Conservation (phyloP, 371 early-diverging fungal species). For the Thermomucor indicae-seudaticae region DNA sequence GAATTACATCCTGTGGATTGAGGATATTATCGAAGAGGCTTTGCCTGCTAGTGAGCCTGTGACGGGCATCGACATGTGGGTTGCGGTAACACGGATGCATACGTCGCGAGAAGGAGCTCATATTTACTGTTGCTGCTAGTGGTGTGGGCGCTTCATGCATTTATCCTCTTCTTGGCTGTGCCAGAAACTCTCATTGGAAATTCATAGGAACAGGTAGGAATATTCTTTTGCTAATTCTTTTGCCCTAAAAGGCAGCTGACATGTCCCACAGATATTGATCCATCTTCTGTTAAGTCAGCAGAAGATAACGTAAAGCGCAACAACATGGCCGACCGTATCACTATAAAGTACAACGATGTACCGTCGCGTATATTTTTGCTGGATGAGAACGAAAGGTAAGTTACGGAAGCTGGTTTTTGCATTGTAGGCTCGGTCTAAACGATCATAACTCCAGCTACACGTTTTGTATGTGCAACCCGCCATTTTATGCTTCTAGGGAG, state of each 20-base stretch:
- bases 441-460: slow-evolving; percentile 28
- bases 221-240: neutral
- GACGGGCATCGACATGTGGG: slow-evolving; percentile 62
- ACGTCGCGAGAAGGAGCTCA: too few species aligned
- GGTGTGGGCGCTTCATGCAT: slow-evolving; percentile 78
- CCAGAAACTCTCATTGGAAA: slow-evolving; percentile 36
- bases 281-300: slow-evolving; percentile 49
- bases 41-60: slow-evolving; percentile 6
- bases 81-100: neutral
- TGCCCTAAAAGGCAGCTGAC: neutral
- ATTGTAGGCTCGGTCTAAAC: neutral
- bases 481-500: slow-evolving; percentile 54
- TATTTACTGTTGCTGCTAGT: slow-evolving; percentile 25
- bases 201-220: slow-evolving; percentile 58
- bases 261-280: slow-evolving; percentile 44
- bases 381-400: slow-evolving; percentile 8
- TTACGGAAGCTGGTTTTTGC: neutral
- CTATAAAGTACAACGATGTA: slow-evolving; percentile 28
- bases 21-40: slow-evolving; percentile 50
- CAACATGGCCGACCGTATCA: slow-evolving; percentile 36
- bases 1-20: slow-evolving; percentile 63
- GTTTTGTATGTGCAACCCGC: slow-evolving; percentile 76
- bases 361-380: slow-evolving; percentile 28
- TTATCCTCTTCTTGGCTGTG: slow-evolving; percentile 66
- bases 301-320: slow-evolving; percentile 52